phyloP scores from a whole-genome alignment of 768 basidiomycete genomes.

The Pleurotus eryngii region DNA sequence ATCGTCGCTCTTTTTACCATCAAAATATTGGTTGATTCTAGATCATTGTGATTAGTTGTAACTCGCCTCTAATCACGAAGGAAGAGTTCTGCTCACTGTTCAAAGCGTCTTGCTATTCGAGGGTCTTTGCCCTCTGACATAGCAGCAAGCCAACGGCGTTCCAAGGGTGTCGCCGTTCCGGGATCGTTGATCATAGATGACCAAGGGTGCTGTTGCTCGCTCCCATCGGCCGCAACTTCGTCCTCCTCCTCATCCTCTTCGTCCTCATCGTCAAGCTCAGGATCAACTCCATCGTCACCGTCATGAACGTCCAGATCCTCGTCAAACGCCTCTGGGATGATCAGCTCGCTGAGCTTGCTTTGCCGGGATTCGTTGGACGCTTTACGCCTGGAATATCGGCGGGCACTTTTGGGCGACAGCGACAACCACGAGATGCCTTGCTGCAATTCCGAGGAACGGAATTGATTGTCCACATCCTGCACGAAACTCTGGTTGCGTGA shows the following conservation, averaged over 20 bases:
- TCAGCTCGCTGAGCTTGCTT: slow-evolving; percentile 36
- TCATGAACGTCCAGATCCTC: slow-evolving; percentile 24
- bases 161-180: slow-evolving; percentile 71
- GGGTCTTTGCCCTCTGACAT: slow-evolving; percentile 84
- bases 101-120: slow-evolving; percentile 67
- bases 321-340: slow-evolving; percentile 23
- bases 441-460: slow-evolving; percentile 14
- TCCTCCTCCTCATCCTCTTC: slow-evolving; percentile 38
- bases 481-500: slow-evolving; percentile 12
- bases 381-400: slow-evolving; percentile 40
- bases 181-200: slow-evolving; percentile 81
- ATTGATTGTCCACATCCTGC: slow-evolving; percentile 18
- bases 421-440: slow-evolving; percentile 44
- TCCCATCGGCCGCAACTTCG: slow-evolving; percentile 42
- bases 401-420: slow-evolving; percentile 51
- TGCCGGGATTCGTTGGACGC: slow-evolving; percentile 44
- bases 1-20: slow-evolving; percentile 88
- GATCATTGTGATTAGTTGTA: not conserved
- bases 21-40: slow-evolving; percentile 91
- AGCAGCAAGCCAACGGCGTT: slow-evolving; percentile 84
- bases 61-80: not conserved
- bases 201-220: slow-evolving; percentile 41
- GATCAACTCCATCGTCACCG: slow-evolving; percentile 13
- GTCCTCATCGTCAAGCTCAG: slow-evolving; percentile 30
- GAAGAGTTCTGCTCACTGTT: slow-evolving; percentile 49